Evolutionary conservation across 345 rosid species (phyloP).

Genomic region (Barbarea vulgaris): DNA sequence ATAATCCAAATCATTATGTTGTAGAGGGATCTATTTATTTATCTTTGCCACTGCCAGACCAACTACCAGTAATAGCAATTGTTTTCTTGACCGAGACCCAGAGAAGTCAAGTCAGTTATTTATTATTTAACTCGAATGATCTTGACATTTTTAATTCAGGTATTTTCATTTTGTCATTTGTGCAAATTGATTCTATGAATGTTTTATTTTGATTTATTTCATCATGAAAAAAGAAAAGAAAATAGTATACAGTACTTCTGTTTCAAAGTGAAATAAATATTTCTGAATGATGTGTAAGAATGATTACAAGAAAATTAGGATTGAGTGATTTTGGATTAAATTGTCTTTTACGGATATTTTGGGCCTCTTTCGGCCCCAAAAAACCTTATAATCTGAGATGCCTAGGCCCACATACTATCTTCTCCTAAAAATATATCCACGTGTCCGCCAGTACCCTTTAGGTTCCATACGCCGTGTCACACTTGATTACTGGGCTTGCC

Average conservation of each 20-base stretch:
- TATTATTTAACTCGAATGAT: slow-evolving; percentile 7
- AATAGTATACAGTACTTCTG: too few species aligned
- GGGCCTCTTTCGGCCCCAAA: background rate
- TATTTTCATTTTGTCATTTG: background rate
- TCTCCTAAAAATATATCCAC: background rate
- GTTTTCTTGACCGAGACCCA: slow-evolving; percentile 13
- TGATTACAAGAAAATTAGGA: background rate
- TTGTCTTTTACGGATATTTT: background rate
- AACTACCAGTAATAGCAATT: background rate
- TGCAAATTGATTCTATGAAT: background rate
- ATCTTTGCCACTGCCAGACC: too few species aligned
- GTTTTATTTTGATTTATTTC: background rate
- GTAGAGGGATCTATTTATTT: too few species aligned
- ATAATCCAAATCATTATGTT: background rate
- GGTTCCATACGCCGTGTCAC: slow-evolving; percentile 13
- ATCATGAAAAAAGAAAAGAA: background rate
- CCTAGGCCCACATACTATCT: background rate
- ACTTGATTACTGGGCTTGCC: slow-evolving; percentile 11
- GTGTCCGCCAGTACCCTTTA: background rate
- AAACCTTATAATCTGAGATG: background rate
- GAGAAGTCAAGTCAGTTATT: background rate
- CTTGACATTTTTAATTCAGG: background rate
- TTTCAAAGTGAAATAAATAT: too few species aligned
- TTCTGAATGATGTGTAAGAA: too few species aligned
- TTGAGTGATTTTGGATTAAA: background rate